Conservation (phyloP, 1,139 yeast genomes). For the Lipomyces yarrowii region DNA sequence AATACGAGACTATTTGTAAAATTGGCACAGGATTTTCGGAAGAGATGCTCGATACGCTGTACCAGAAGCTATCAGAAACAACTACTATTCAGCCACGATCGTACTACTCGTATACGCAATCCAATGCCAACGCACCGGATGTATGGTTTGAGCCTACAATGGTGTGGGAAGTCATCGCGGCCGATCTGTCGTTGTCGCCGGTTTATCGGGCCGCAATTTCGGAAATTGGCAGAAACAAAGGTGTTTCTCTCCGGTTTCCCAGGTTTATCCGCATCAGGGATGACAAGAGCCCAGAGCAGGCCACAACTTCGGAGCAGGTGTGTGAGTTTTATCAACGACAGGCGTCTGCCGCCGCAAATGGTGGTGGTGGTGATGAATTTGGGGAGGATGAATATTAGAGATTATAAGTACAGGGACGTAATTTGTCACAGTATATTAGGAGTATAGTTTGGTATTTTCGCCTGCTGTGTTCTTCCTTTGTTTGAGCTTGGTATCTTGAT, state of each 20-base stretch:
- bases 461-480: not conserved
- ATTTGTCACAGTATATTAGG: not conserved
- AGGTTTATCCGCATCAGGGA: slow-evolving; percentile 83
- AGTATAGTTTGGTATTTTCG: not conserved
- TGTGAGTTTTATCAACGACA: slow-evolving; percentile 86
- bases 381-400: slow-evolving; percentile 11
- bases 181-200: slow-evolving; percentile 91
- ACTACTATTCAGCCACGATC: slow-evolving; percentile 70
- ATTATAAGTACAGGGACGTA: not conserved
- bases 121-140: slow-evolving; percentile 66
- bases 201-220: slow-evolving; percentile 73
- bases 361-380: slow-evolving; percentile 15
- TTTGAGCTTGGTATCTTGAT: not conserved
- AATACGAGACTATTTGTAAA: slow-evolving; percentile 92
- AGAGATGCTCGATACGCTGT: slow-evolving; percentile 65
- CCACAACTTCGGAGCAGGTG: slow-evolving; percentile 87
- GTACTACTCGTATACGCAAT: slow-evolving; percentile 67
- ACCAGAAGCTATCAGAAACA: slow-evolving; percentile 65
- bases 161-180: slow-evolving; percentile 90
- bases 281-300: slow-evolving; percentile 86
- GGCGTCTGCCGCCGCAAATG: slow-evolving; percentile 27
- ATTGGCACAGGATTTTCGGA: slow-evolving; percentile 98
- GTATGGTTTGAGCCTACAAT: slow-evolving; percentile 94
- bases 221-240: slow-evolving; percentile 68
- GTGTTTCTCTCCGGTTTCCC: slow-evolving; percentile 90